A percentile compares a stretch with the other conserved stretches of the same genome.
Evolutionary conservation across 306 rosid species (phyloP).

Genomic region (Prosopis cineraria): DNA sequence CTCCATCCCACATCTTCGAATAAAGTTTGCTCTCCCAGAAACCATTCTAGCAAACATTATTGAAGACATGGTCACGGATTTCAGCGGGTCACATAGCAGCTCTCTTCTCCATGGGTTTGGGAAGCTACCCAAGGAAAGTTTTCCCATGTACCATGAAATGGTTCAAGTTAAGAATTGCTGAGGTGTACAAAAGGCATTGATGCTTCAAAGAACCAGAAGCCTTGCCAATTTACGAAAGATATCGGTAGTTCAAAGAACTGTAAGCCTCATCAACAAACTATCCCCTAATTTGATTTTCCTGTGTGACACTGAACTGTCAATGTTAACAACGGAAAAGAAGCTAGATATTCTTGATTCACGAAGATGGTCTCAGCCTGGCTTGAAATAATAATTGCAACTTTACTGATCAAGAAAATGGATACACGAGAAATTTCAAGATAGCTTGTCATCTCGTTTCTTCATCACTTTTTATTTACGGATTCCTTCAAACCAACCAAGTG

Average conservation of each 20-base stretch:
- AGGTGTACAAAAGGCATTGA: background rate
- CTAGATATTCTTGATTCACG: background rate
- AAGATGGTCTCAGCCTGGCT: background rate
- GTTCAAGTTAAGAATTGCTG: background rate
- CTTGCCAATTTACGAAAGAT: too few species aligned
- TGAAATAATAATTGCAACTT: background rate
- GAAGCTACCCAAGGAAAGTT: too few species aligned
- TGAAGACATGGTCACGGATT: background rate
- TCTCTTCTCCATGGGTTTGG: background rate
- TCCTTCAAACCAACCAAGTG: background rate
- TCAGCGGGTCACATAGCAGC: background rate
- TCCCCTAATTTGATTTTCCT: background rate
- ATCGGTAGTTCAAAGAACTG: too few species aligned
- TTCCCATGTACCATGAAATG: background rate
- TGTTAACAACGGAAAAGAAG: background rate
- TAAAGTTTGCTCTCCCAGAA: background rate
- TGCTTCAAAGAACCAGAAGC: too few species aligned
- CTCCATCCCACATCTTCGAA: background rate
- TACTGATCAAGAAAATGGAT: background rate
- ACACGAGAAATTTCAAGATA: background rate
- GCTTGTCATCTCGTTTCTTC: background rate
- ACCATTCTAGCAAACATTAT: background rate
- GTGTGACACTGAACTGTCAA: background rate
- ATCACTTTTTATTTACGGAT: background rate
- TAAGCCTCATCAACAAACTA: background rate